Conservation (phyloP, 2,329 filamentous ascomycete species). For the Aspergillus cejpii region DNA sequence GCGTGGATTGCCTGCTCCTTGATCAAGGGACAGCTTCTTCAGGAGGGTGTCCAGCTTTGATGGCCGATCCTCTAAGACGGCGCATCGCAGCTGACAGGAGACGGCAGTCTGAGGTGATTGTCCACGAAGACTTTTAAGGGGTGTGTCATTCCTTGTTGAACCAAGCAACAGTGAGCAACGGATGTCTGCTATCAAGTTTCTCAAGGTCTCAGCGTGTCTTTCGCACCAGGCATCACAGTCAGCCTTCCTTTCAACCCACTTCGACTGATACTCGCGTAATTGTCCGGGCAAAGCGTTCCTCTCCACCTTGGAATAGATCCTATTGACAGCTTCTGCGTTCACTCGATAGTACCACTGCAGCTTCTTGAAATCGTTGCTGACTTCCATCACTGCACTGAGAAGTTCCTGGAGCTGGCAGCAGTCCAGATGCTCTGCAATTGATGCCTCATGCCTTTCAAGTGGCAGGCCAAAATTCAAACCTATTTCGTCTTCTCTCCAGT, state of each 20-base stretch:
- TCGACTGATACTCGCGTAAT: not conserved
- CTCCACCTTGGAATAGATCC: constrained; percentile 8
- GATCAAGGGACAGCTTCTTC: not conserved
- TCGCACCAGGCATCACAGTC: not conserved
- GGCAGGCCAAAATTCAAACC: not conserved
- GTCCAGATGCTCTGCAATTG: not conserved
- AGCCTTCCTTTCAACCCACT: constrained; percentile 1
- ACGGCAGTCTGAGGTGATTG: not conserved
- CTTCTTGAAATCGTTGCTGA: constrained; percentile 11
- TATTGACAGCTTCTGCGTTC: constrained; percentile 17
- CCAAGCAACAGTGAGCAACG: not conserved
- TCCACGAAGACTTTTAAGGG: not conserved
- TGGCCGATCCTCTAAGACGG: not conserved
- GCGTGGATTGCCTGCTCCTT: not conserved
- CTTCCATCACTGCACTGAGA: constrained; percentile 2
- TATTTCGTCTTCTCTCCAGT: not conserved
- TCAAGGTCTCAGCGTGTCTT: not conserved
- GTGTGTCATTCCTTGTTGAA: too few relatives aligned
- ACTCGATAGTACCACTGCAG: constrained; percentile 14
- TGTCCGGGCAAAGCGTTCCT: not conserved
- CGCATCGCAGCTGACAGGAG: not conserved
- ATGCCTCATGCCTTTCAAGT: not conserved
- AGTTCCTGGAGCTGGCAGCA: not conserved
- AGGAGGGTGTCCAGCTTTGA: not conserved
- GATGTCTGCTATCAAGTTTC: not conserved